Base-by-base conservation (phyloP, 345 rosid genomes). In the Carallia pectinifolia region DNA sequence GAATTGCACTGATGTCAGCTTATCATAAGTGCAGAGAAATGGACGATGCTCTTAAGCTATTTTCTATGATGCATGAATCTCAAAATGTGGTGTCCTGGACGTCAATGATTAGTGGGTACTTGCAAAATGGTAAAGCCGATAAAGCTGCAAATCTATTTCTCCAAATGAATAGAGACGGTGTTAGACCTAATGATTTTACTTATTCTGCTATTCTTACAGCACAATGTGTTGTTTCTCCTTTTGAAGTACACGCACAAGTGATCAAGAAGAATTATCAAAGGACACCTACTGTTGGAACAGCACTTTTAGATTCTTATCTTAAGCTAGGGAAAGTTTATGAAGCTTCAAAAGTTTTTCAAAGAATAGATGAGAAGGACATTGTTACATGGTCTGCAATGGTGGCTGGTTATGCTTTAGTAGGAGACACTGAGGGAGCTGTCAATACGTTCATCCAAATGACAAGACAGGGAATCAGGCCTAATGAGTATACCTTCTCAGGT, bases 311-410 rank as follows among this genome's bases (percentile, higher is more conserved):
- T 81, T 91, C 96, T 58, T 91, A 91, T 80, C 74, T 93, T 37
- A 88, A 87, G 78, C 68, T 79, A 61, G 89, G 90, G 54, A 64
- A 84, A 61, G 39, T 85, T 29, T 76, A 79, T 6, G 89, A 85
- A 67, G 97, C 96, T 74, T 81, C 82, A 18, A 82, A 73, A 72
- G 85, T 82, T 70, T 93, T 89, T 61, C 66, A 75, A 31, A 55
- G 74, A 61, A 87, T 89, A 56, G 81, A 77, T 40, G 90, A 86
- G 68, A 89, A 85, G 74, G 98, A 93, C 66, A 82, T 88, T 56
- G 90, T 93, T 47, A 88, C 98, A 61, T 93, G 98, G 97, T 93
- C 98, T 12, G 98, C 96, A 5, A 81, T 93, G 91, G 72, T 89
- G 72, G 83, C 88, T 67, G 93, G 94, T 54, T 88, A 87, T 77